phyloP scores from a whole-genome alignment of 2,329 filamentous ascomycete species.

The Sclerotinia minor region DNA sequence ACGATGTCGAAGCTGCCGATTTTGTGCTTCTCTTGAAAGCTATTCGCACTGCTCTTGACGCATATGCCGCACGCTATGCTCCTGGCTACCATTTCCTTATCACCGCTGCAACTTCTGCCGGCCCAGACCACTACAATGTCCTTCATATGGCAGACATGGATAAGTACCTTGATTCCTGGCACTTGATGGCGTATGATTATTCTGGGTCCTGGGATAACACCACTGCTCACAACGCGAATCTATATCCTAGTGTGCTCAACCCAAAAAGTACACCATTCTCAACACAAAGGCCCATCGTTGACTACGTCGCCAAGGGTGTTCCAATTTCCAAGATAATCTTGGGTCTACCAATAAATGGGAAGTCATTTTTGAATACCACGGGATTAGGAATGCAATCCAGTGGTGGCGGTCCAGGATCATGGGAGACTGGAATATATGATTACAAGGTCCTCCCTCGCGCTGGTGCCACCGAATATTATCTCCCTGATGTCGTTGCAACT shows the following conservation, averaged over 20 bases:
- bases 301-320: slow-evolving; percentile 65
- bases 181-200: slow-evolving; percentile 74
- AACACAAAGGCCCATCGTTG: slow-evolving; percentile 62
- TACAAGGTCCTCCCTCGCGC: slow-evolving; percentile 72
- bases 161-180: slow-evolving; percentile 53
- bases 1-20: slow-evolving; percentile 37
- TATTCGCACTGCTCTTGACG: slow-evolving; percentile 48
- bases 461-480: slow-evolving; percentile 58
- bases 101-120: slow-evolving; percentile 54
- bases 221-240: slow-evolving; percentile 70
- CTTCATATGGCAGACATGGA: slow-evolving; percentile 51
- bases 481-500: slow-evolving; percentile 59
- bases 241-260: slow-evolving; percentile 57
- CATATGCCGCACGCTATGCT: slow-evolving; percentile 49
- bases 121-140: slow-evolving; percentile 49
- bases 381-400: slow-evolving; percentile 65
- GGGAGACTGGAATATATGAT: slow-evolving; percentile 76
- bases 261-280: slow-evolving; percentile 67
- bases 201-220: slow-evolving; percentile 63
- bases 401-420: slow-evolving; percentile 67
- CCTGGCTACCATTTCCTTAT: slow-evolving; percentile 54
- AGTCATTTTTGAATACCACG: slow-evolving; percentile 64
- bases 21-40: slow-evolving; percentile 41
- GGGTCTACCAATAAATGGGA: slow-evolving; percentile 80
- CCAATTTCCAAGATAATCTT: slow-evolving; percentile 67